Evolutionary conservation across 345 rosid genomes (phyloP).

Genomic region (Gynandropsis gynandra): DNA sequence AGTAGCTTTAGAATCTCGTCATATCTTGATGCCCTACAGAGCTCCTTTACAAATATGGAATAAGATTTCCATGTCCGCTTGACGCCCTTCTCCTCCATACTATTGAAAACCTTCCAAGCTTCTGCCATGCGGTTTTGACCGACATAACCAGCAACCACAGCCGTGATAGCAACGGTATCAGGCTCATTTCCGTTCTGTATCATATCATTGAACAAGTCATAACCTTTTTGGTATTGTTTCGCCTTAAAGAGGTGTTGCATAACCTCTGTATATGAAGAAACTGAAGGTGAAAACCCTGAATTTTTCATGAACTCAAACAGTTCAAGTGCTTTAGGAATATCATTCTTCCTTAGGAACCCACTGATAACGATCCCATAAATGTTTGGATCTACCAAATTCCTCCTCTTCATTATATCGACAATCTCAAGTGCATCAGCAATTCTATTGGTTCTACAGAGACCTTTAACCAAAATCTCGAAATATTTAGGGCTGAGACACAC

Average conservation of each 20-base stretch:
- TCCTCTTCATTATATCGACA: constrained; percentile 59
- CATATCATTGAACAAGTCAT: constrained; percentile 57
- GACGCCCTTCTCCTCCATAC: constrained; percentile 50
- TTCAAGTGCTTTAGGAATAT: constrained; percentile 49
- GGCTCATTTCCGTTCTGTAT: constrained; percentile 45
- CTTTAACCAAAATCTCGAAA: constrained; percentile 63
- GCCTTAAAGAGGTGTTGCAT: constrained; percentile 55
- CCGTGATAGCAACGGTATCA: constrained; percentile 48
- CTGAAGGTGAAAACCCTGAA: constrained; percentile 37
- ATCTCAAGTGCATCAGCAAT: constrained; percentile 71
- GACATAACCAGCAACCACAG: constrained; percentile 61
- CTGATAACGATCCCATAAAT: constrained; percentile 45
- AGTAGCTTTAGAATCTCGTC: constrained; percentile 49
- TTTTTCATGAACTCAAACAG: constrained; percentile 46
- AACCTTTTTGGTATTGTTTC: constrained; percentile 48
- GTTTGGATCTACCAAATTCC: constrained; percentile 37
- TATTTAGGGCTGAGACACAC: constrained; percentile 36
- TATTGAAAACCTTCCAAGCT: constrained; percentile 61
- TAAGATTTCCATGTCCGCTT: constrained; percentile 48
- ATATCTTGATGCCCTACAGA: constrained; percentile 44
- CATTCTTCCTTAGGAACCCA: constrained; percentile 54
- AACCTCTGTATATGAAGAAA: constrained; percentile 58
- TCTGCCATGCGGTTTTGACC: constrained; percentile 45
- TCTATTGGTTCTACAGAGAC: constrained; percentile 59
- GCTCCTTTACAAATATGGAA: constrained; percentile 55